Evolutionary conservation across 192 early-diverging fungal species (phyloP).

Genomic region (Coemansia sp.): DNA sequence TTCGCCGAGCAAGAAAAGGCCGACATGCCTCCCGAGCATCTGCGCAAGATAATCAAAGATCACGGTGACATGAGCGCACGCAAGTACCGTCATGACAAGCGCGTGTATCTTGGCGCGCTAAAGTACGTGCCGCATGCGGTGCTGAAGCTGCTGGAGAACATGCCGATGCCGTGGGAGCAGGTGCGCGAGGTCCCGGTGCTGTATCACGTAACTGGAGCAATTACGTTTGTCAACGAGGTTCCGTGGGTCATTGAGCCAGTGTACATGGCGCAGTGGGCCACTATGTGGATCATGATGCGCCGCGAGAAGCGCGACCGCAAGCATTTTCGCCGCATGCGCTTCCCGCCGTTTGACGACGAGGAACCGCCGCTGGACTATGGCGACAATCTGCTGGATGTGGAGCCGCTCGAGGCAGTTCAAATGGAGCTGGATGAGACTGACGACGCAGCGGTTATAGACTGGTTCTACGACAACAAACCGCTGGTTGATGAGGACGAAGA

Average conservation of each 20-base stretch:
- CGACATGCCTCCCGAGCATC: conserved; percentile 96
- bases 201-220: conserved; percentile 98
- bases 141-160: conserved; percentile 96
- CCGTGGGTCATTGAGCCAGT: conserved; percentile 95
- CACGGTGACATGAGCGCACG: conserved; percentile 99
- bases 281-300: conserved; percentile 99
- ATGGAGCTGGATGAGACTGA: conserved; percentile 98
- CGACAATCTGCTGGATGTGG: conserved; percentile 97
- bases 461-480: conserved; percentile 98
- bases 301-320: conserved; percentile 96
- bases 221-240: conserved; percentile 98
- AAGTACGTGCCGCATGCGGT: conserved; percentile 99
- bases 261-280: conserved; percentile 98
- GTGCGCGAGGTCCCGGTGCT: conserved; percentile 93
- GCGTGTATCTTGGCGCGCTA: conserved; percentile 96
- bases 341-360: conserved; percentile 98
- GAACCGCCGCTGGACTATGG: conserved; percentile 99
- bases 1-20: conserved; percentile 93
- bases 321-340: conserved; percentile 99
- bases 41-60: conserved; percentile 98
- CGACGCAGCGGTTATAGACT: conserved; percentile 86
- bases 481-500: conserved; percentile 58
- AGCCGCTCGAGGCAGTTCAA: conserved; percentile 97
- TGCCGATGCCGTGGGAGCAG: conserved; percentile 99
- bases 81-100: conserved; percentile 96